Evolutionary conservation across 2,329 filamentous ascomycete species (phyloP), one percentile per base, ranked within the genome.

Genomic region (Parastagonospora avenae): DNA sequence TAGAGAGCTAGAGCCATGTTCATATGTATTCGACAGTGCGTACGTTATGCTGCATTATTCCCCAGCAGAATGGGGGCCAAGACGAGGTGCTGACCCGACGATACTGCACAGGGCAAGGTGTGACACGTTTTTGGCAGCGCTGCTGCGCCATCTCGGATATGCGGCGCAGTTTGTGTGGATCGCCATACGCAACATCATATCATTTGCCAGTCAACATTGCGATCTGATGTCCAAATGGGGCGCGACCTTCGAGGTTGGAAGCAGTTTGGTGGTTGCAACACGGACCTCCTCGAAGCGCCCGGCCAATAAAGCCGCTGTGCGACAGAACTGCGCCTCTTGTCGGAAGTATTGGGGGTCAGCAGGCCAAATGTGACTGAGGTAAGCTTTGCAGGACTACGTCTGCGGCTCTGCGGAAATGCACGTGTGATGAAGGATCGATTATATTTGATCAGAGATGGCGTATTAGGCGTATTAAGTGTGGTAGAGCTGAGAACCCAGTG

Each of bases 101-200:
- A 45, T 42, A 43, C 38, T 46, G 35, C 52, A 53, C 19, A 19
- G 24, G 45, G 57, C 47, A 42, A 46, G 46, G 41, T 50, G 19
- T 32, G n/a, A 11, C 14, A 39, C 55, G 16, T 8, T 48, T 55
- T 28, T 16, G 52, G 55, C 35, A 42, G 47, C 40, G 48, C 37
- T 44, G 42, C 54, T 59, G 55, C 57, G 57, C 59, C 59, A 59
- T 49, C 24, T 46, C 55, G 55, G 59, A 37, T 52, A 47, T 62
- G 57, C 59, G 59, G 59, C 54, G 59, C 52, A 62, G 57, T 27
- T 44, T 33, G 14, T 40, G 14, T 35, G 32, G 30, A 37, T 36
- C 37, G 44, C 44, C 14, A 2, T 28, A 36, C 37, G 29, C 36
- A 46, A 19, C 24, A 10, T 28, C 29, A 40, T 24, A 40, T 28